Conservation (phyloP, 2,329 filamentous ascomycete genomes). For the Dactylellina leptospora region DNA sequence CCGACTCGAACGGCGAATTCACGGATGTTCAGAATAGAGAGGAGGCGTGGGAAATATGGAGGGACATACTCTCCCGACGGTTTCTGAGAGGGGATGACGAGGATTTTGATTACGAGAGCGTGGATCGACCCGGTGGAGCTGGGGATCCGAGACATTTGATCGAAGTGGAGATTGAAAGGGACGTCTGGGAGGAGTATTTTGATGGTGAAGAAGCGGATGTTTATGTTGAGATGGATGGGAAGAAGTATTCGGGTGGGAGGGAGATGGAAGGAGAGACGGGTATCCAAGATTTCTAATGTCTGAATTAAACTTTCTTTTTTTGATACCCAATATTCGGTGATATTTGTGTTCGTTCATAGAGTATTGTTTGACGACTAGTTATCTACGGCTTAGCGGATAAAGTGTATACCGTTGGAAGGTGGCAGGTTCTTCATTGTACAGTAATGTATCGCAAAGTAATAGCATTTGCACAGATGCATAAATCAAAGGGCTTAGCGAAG, state of each 20-base stretch:
- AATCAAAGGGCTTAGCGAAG: too few relatives aligned
- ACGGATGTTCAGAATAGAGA: conserved; percentile 26
- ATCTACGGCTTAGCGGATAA: not conserved
- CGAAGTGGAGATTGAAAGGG: conserved; percentile 46
- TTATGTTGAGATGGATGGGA: conserved; percentile 41
- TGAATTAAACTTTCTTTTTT: not conserved
- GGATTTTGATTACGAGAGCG: conserved; percentile 46
- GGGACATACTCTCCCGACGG: conserved; percentile 36
- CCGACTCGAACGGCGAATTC: conserved; percentile 46
- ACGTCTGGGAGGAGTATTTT: conserved; percentile 50
- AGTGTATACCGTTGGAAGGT: not conserved
- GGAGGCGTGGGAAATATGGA: conserved; percentile 49
- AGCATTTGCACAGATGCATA: not conserved
- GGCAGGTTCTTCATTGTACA: conserved; percentile 3
- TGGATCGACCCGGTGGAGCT: conserved; percentile 32
- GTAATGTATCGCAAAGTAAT: not conserved
- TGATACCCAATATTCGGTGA: not conserved
- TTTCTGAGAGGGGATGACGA: conserved; percentile 45
- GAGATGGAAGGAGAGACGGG: conserved; percentile 43
- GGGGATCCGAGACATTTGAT: conserved; percentile 41
- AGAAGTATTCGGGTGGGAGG: conserved; percentile 38
- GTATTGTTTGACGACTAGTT: not conserved
- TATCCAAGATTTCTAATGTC: conserved; percentile 39
- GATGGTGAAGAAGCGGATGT: conserved; percentile 46
- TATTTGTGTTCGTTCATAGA: not conserved